Evolutionary conservation across 1,284 basidiomycete species (phyloP), one percentile per base, ranked within the genome.

Genomic region (Trichosporon asahii): DNA sequence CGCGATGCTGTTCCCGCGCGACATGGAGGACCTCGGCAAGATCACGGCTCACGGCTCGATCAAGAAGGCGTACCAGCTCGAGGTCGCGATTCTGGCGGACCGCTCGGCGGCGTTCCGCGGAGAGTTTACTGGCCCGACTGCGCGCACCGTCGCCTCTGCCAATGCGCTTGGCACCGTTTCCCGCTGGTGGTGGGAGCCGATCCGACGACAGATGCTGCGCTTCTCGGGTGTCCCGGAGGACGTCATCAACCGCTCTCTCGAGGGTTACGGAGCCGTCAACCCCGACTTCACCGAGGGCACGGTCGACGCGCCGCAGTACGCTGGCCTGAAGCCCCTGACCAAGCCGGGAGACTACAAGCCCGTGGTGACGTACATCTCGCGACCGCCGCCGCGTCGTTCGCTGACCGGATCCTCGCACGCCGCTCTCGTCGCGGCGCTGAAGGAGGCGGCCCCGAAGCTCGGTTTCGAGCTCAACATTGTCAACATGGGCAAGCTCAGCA

Each of bases 101-200:
- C 86, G 92, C 31, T 90, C 89, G 29, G 92, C 91, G 0, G 86
- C 91, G 0, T 90, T 90, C 81, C 86, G 90, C 11, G 91, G 90
- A 0, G 73, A 80, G 3, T 79, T 87, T 11, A 91, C 90, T 65
- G 90, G 89, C 8, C 82, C 85, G 69, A 91, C 88, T 1, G 89
- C 91, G 72, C 85, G 91, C 31, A 91, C 88, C 0, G 90, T 81
- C 12, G 83, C 82, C 0, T 71, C 74, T n/a, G 82, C 83, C 1
- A 60, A 76, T 12, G 67, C 75, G 18, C 75, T 84, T n/a, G 82
- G 91, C 0, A 85, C 82, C 33, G 81, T 76, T 68, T 73, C 82
- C 80, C 69, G 86, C 85, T 76, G 85, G 60, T 92, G 90, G 90
- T 92, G 91, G 90, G 88, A 89, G 75, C 87, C 89, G 27, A 78